Percentiles rank a stretch among this genome's conserved stretches.
phyloP scores from a whole-genome alignment of 2,329 filamentous ascomycete genomes.

The Cyphellophora europaea region DNA sequence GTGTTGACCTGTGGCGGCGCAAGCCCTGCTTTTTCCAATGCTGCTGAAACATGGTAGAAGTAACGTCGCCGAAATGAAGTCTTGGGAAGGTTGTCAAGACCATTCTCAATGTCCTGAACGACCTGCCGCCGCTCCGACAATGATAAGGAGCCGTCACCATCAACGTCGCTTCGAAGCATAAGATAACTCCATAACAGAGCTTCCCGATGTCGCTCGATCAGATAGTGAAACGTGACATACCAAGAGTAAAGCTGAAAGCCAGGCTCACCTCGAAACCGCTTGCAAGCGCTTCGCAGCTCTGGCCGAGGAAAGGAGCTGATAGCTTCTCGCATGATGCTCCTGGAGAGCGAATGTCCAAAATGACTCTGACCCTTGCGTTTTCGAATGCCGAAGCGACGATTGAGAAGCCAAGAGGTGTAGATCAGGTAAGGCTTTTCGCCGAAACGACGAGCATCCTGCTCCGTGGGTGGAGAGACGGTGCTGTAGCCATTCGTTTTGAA shows the following conservation, averaged over 20 bases:
- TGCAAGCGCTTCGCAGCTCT: slow-evolving; percentile 2
- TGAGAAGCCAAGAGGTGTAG: slow-evolving; percentile 6
- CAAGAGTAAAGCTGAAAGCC: slow-evolving; percentile 5
- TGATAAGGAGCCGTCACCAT: slow-evolving; percentile 2
- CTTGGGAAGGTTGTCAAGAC: slow-evolving; percentile 1
- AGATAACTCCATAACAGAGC: slow-evolving; percentile 5
- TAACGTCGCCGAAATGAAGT: slow-evolving; percentile 1
- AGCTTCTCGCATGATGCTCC: slow-evolving; percentile 4
- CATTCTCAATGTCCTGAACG: slow-evolving; percentile 1
- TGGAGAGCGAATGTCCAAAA: slow-evolving; percentile 3
- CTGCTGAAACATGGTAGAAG: slow-evolving; percentile 4
- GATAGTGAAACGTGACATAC: slow-evolving; percentile 6
- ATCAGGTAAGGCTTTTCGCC: slow-evolving; percentile 7
- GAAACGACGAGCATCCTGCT: slow-evolving; percentile 3
- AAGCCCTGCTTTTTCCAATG: slow-evolving; percentile 4
- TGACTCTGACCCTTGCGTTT: slow-evolving; percentile 6
- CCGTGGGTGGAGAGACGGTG: slow-evolving; percentile 1
- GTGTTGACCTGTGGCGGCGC: slow-evolving; percentile 3
- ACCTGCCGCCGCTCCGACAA: slow-evolving; percentile 2
- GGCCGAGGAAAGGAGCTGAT: slow-evolving; percentile 5
- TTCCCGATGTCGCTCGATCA: slow-evolving; percentile 5
- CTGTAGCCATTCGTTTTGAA: slow-evolving; percentile 6
- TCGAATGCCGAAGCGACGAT: slow-evolving; percentile 4
- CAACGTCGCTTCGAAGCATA: slow-evolving; percentile 1
- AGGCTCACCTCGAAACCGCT: slow-evolving; percentile 5